Evolutionary conservation across 2,329 filamentous ascomycete species (phyloP).

Genomic region (Orbilia javanica): DNA sequence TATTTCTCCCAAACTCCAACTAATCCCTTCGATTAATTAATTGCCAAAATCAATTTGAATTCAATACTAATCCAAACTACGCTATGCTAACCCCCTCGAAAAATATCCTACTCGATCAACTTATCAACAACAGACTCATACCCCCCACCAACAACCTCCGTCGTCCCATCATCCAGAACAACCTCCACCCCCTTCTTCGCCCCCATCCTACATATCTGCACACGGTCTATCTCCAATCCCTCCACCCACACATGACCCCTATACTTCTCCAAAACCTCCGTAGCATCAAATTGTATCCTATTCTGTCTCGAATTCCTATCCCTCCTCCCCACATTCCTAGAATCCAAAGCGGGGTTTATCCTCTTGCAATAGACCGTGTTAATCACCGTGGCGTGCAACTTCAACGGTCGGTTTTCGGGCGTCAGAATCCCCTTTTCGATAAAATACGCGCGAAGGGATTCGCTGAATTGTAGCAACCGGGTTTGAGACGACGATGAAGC

Average conservation of each 20-base stretch:
- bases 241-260: constrained; percentile 78
- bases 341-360: not conserved
- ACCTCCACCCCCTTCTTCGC: constrained; percentile 70
- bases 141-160: constrained; percentile 44
- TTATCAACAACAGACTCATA: constrained; percentile 31
- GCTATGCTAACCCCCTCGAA: not conserved
- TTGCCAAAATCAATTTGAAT: too few species aligned
- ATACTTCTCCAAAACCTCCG: constrained; percentile 71
- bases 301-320: constrained; percentile 65
- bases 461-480: constrained; percentile 69
- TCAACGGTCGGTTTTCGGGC: constrained; percentile 73
- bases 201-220: constrained; percentile 90
- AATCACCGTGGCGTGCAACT: constrained; percentile 89
- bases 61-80: not conserved
- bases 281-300: constrained; percentile 68
- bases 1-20: not conserved
- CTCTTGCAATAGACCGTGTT: constrained; percentile 83
- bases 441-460: constrained; percentile 71
- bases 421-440: constrained; percentile 71
- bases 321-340: constrained; percentile 57
- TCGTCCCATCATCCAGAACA: constrained; percentile 40
- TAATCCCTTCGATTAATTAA: too few species aligned
- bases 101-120: not conserved
- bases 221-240: constrained; percentile 75
- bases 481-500: not conserved